These are phyloP conservation scores for Epichloe elymi DNA, from an alignment of 2,329 filamentous ascomycete species.

Conservation along the genomic window DNA sequence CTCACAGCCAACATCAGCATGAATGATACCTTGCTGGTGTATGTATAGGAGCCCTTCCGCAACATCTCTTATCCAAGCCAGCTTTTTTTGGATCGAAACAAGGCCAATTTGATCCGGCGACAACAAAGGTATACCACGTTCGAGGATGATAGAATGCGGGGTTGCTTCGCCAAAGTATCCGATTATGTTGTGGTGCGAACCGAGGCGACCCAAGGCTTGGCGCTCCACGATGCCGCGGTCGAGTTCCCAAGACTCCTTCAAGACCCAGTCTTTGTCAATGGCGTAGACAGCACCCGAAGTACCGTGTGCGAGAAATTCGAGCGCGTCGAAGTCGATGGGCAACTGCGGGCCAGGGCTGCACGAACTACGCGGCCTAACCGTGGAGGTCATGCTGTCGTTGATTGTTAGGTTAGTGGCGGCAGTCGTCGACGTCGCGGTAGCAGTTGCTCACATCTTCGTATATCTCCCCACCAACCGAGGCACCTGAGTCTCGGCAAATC, in stretches of 20 bases:
- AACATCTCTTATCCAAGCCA: not conserved
- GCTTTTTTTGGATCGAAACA: not conserved
- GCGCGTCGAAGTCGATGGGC: not conserved
- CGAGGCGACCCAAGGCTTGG: not conserved
- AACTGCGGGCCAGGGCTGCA: not conserved
- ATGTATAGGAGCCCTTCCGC: not conserved
- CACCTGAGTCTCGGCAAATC: not conserved
- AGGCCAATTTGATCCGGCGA: not conserved
- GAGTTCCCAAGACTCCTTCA: not conserved
- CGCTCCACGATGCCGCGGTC: not conserved
- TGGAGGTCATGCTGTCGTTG: not conserved
- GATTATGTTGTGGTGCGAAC: not conserved
- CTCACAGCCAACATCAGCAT: not conserved
- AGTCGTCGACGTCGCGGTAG: not conserved
- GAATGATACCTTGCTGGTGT: not conserved
- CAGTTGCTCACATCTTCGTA: not conserved
- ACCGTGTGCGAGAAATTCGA: not conserved
- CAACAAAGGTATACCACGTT: not conserved
- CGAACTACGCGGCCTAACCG: not conserved
- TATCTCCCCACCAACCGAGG: not conserved
- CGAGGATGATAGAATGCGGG: not conserved
- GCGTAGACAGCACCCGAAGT: not conserved
- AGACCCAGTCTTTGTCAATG: not conserved
- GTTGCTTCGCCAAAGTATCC: not conserved
- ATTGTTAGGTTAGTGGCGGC: too few relatives aligned